Base-by-base conservation (phyloP, 139 green algal genomes). In the Micromonas pusilla region DNA sequence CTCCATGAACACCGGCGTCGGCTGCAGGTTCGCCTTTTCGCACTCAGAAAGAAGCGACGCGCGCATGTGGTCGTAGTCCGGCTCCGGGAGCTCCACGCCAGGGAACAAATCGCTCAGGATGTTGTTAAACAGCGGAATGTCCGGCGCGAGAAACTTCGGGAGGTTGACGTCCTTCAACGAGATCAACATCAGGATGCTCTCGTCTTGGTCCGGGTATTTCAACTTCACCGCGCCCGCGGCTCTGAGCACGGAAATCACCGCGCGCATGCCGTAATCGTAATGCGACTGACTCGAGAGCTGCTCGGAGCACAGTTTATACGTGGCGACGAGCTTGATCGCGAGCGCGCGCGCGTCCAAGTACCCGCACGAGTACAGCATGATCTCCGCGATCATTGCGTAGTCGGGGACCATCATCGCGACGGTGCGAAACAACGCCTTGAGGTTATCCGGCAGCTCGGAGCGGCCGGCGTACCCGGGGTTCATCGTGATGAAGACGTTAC, bases 391-490 rank as follows among this genome's bases (percentile, higher is more conserved):
- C 13, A 94, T 79, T 9, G 88, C 89, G 74, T 94, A 94, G 84
- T 94, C 90, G 4, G 90, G 89, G 16, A 94, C 89, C 89, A 93
- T 93, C 89, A 93, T 93, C 26, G 89, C 89, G 34, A 92, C 89
- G 26, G 84, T 86, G 54, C 87, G 85, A 85, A 90, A 70, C 9
- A 72, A 23, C 73, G 73, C 84, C 80, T 93, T 93, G 32, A 94
- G 86, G 84, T 93, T 93, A 79, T 92, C 88, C 0, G 88, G 88
- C 72, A 91, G 86, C 87, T 91, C 87, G 25, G 84, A 89, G 68
- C 87, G 81, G 4, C 87, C 86, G 1, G 85, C 88, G 70, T 91
- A 92, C 45, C 87, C 87, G 2, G 88, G 88, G 85, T 93, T 93
- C 91, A 96, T 96, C 73, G 91, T 96, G 86, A 96, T 94, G 81